These are phyloP conservation scores for Pyrenochaeta sp. DNA, from an alignment of 2,329 filamentous ascomycete species.

Conservation along the genomic window DNA sequence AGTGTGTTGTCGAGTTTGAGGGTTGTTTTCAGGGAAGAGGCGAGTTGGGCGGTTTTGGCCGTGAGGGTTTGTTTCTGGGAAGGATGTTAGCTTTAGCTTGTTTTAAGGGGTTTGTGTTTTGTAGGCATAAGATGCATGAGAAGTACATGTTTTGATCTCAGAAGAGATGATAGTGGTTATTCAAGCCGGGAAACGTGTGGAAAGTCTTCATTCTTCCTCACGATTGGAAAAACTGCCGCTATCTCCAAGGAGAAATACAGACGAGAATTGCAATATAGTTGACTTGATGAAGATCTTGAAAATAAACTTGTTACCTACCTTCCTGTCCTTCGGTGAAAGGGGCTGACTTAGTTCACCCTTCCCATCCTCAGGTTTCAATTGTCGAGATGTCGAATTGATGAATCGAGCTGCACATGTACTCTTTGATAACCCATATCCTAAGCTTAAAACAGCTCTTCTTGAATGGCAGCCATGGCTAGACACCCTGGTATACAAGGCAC, in stretches of 20 bases:
- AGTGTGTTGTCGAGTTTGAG: conserved; percentile 40
- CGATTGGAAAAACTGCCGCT: too few species aligned
- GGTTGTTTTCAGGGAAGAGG: conserved; percentile 38
- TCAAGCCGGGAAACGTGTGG: too few species aligned
- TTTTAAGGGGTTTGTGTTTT: background rate
- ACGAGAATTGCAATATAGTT: too few species aligned
- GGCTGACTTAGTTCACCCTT: conserved; percentile 8
- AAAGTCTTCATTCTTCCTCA: too few species aligned
- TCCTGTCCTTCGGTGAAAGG: conserved; percentile 2
- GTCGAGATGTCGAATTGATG: conserved; percentile 24
- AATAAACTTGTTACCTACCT: conserved; percentile 20
- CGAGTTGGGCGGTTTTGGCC: conserved; percentile 28
- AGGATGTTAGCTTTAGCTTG: conserved; percentile 4
- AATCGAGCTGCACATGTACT: conserved; percentile 15
- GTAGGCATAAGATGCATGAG: too few species aligned
- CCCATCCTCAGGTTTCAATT: conserved; percentile 13
- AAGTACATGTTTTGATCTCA: too few species aligned
- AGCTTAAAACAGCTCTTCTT: conserved; percentile 3
- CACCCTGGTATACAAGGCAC: conserved; percentile 37
- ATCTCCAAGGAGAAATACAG: too few species aligned
- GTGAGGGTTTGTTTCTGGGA: conserved; percentile 5
- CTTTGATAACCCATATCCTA: conserved; percentile 5
- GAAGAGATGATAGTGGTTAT: too few species aligned
- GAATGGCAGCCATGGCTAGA: conserved; percentile 11
- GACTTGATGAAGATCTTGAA: background rate